phyloP scores from a whole-genome alignment of 208 protist species.

The Leishmania guyanensis region DNA sequence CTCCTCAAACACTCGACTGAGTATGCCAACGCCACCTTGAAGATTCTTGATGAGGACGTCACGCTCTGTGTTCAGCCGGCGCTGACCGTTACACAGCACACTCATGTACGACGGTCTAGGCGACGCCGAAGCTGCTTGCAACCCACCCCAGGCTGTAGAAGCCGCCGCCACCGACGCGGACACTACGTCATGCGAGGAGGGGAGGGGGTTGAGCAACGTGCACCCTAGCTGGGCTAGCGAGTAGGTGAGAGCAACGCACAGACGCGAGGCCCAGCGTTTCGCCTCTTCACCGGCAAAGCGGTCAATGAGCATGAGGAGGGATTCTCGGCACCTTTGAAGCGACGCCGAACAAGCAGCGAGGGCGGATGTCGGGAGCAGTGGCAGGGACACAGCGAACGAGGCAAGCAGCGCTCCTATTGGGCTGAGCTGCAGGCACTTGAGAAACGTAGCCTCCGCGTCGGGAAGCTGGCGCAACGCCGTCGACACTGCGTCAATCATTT shows the following conservation, averaged over 20 bases:
- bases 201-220: constrained; percentile 46
- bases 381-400: constrained; percentile 78
- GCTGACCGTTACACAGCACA: constrained; percentile 66
- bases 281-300: constrained; percentile 19
- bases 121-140: neutral
- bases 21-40: constrained; percentile 75
- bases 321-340: constrained; percentile 69
- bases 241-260: constrained; percentile 74
- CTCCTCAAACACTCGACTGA: constrained; percentile 70
- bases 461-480: constrained; percentile 56
- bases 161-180: neutral
- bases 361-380: constrained; percentile 65
- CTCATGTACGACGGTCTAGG: constrained; percentile 37
- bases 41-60: constrained; percentile 85
- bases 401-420: constrained; percentile 75
- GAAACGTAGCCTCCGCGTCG: constrained; percentile 32
- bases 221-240: constrained; percentile 75
- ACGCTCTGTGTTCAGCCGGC: constrained; percentile 65
- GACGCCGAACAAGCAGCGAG: constrained; percentile 43
- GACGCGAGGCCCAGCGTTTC: constrained; percentile 50
- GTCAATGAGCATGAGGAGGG: constrained; percentile 63
- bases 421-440: constrained; percentile 62
- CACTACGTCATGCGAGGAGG: constrained; percentile 13
- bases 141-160: constrained; percentile 9
- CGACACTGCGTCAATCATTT: constrained; percentile 54